phyloP scores from a whole-genome alignment of 192 early-diverging fungal species.

The Dissophora ornata region DNA sequence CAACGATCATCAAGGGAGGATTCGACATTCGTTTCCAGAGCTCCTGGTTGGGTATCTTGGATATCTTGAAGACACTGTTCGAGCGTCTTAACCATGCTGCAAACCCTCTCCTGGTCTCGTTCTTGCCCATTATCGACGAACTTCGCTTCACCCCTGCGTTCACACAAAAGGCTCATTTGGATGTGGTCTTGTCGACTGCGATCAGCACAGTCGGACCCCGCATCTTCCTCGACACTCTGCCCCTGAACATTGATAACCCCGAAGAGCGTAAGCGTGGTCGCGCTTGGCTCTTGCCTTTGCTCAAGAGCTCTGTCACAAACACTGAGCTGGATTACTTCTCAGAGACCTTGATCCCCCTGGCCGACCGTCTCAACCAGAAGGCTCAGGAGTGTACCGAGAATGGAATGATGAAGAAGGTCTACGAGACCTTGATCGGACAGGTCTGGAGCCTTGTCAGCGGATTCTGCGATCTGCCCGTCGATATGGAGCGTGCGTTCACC shows the following conservation, averaged over 20 bases:
- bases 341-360: slow-evolving; percentile 79
- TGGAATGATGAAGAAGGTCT: slow-evolving; percentile 85
- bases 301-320: slow-evolving; percentile 80
- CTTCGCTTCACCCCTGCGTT: slow-evolving; percentile 87
- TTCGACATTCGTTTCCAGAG: slow-evolving; percentile 84
- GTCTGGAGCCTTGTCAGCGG: slow-evolving; percentile 89
- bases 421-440: slow-evolving; percentile 88
- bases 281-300: slow-evolving; percentile 90
- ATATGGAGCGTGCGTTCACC: slow-evolving; percentile 72
- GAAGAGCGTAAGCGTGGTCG: slow-evolving; percentile 69
- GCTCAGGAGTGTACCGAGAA: slow-evolving; percentile 68
- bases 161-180: slow-evolving; percentile 88
- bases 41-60: slow-evolving; percentile 86
- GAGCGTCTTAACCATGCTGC: slow-evolving; percentile 73
- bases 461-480: slow-evolving; percentile 86
- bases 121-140: slow-evolving; percentile 72
- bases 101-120: slow-evolving; percentile 67
- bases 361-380: slow-evolving; percentile 75
- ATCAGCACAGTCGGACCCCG: slow-evolving; percentile 85
- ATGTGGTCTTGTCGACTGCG: slow-evolving; percentile 82
- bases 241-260: slow-evolving; percentile 86
- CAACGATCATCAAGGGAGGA: slow-evolving; percentile 62
- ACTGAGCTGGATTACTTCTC: slow-evolving; percentile 80
- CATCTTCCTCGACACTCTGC: slow-evolving; percentile 76
- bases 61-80: slow-evolving; percentile 80